Evolutionary conservation across 805 yeast species (phyloP).

Genomic region (Starmera dryadoides): DNA sequence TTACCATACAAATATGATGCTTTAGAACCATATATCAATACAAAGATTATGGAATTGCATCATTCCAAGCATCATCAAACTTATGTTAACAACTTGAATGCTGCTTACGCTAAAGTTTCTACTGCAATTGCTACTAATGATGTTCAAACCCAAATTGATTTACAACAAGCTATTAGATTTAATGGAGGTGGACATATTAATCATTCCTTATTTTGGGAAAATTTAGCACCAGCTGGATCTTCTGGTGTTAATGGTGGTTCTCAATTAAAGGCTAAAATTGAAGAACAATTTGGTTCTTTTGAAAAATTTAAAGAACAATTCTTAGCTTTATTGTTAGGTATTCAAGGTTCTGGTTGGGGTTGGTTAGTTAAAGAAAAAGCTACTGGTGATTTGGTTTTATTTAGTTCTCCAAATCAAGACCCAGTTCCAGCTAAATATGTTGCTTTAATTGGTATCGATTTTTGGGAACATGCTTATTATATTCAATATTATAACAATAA

Average conservation of each 20-base stretch:
- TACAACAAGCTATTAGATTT: slow-evolving; percentile 39
- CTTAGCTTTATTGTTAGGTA: slow-evolving; percentile 36
- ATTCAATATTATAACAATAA: slow-evolving; percentile 45
- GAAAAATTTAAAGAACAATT: slow-evolving; percentile 34
- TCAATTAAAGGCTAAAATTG: slow-evolving; percentile 30
- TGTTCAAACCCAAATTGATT: slow-evolving; percentile 32
- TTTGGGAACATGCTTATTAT: slow-evolving; percentile 50
- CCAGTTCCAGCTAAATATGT: slow-evolving; percentile 33
- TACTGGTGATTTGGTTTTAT: slow-evolving; percentile 34
- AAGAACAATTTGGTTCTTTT: slow-evolving; percentile 36
- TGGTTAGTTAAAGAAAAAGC: slow-evolving; percentile 37
- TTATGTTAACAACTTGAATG: slow-evolving; percentile 39
- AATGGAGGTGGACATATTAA: slow-evolving; percentile 46
- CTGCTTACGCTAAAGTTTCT: slow-evolving; percentile 34
- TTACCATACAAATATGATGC: slow-evolving; percentile 41
- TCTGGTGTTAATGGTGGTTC: slow-evolving; percentile 29
- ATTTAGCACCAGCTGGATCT: slow-evolving; percentile 30
- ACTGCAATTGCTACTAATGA: slow-evolving; percentile 30
- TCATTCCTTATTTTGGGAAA: slow-evolving; percentile 44
- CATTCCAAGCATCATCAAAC: slow-evolving; percentile 45
- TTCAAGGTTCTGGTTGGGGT: slow-evolving; percentile 51
- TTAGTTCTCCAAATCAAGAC: slow-evolving; percentile 41
- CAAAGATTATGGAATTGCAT: slow-evolving; percentile 39
- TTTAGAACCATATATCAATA: slow-evolving; percentile 40
- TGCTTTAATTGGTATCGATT: slow-evolving; percentile 43